A percentile compares a stretch with the other conserved stretches of the same genome.
Evolutionary conservation across 106 monocot species (phyloP).

Genomic region (Dioscorea dumetorum): DNA sequence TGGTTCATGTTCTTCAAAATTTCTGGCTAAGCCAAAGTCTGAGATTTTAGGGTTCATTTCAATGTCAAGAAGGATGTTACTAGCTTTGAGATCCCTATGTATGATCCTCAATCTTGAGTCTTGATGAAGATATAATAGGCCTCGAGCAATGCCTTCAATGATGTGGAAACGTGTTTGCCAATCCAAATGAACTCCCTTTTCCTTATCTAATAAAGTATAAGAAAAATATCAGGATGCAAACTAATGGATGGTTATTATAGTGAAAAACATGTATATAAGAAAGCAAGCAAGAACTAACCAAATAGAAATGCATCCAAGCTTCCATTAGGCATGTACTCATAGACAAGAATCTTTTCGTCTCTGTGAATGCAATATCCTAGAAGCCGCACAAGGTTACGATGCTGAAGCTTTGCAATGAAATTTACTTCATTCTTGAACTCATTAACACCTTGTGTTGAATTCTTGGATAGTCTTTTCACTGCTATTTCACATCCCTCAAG

Average conservation of each 20-base stretch:
- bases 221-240: too few species aligned
- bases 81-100: background rate
- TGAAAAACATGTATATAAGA: background rate
- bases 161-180: constrained; percentile 15
- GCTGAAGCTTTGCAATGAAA: too few species aligned
- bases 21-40: constrained; percentile 24
- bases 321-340: constrained; percentile 26
- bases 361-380: constrained; percentile 25
- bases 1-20: constrained; percentile 7
- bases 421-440: too few species aligned
- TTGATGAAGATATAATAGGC: constrained; percentile 21
- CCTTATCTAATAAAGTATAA: background rate
- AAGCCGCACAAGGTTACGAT: constrained; percentile 14
- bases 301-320: constrained; percentile 30
- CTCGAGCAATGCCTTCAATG: constrained; percentile 21
- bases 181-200: background rate
- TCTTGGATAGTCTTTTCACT: constrained; percentile 16
- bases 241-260: too few species aligned
- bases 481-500: constrained; percentile 16
- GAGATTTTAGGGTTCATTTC: constrained; percentile 32
- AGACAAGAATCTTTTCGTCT: constrained; percentile 25
- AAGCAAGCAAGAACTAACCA: constrained; percentile 2
- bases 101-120: constrained; percentile 14
- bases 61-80: constrained; percentile 18
- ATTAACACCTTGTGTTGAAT: constrained; percentile 20